phyloP scores from a whole-genome alignment of 371 early-diverging fungal genomes.

The Conidiobolus coronatus region DNA sequence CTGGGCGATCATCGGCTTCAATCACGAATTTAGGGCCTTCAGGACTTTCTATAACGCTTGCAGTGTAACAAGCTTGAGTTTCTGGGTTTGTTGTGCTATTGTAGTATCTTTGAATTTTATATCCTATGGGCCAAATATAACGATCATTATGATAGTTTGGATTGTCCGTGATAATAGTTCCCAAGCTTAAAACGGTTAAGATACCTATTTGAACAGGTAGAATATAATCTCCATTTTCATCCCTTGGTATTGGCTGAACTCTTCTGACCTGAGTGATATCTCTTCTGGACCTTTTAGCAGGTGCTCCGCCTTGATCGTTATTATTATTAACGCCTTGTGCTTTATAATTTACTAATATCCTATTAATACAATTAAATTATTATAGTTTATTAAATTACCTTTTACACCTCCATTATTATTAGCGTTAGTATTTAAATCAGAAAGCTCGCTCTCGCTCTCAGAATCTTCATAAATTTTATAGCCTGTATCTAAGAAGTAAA shows the following conservation, averaged over 20 bases:
- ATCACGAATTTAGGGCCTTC: background rate
- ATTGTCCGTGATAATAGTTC: constrained; percentile 51
- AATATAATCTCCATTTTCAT: constrained; percentile 41
- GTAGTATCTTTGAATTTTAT: constrained; percentile 28
- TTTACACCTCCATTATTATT: no score
- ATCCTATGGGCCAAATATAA: constrained; percentile 84
- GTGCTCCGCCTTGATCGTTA: no score
- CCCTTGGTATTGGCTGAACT: constrained; percentile 9
- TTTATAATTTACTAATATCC: no score
- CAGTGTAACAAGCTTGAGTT: constrained; percentile 2
- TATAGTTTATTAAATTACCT: no score
- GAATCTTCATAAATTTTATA: no score
- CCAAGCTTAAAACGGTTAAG: constrained; percentile 47
- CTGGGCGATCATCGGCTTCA: background rate
- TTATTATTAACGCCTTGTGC: no score
- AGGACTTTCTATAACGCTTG: background rate
- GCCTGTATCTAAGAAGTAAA: no score
- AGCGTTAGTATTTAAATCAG: no score
- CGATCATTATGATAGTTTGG: constrained; percentile 72
- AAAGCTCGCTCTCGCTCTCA: no score
- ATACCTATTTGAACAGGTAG: constrained; percentile 66
- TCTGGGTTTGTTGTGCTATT: constrained; percentile 1
- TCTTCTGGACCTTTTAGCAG: background rate
- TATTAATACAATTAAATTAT: no score
- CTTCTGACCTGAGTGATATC: constrained; percentile 1